Evolutionary conservation across 257 asterid genomes (phyloP).

Genomic region (Voacanga thouarsii): DNA sequence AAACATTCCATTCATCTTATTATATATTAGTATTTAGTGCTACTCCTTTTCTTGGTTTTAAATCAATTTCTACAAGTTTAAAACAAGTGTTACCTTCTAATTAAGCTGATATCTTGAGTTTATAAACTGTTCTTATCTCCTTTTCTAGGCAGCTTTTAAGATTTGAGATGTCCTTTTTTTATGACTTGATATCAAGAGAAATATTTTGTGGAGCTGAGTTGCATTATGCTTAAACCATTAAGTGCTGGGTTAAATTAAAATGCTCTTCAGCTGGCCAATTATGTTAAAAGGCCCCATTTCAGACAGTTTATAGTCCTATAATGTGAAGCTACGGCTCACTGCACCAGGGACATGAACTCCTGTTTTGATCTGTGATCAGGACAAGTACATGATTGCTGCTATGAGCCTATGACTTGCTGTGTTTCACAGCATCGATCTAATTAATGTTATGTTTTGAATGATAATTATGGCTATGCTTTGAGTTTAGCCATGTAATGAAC

Average conservation of each 20-base stretch:
- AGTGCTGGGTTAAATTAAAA: not conserved
- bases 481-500: not conserved
- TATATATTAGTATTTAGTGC: too few species aligned
- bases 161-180: not conserved
- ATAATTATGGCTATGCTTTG: not conserved
- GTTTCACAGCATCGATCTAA: not conserved
- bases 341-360: not conserved
- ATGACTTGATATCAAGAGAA: not conserved
- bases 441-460: not conserved
- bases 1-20: too few species aligned
- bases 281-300: constrained; percentile 8
- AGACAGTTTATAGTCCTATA: not conserved
- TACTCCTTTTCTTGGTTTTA: not conserved
- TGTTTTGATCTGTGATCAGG: not conserved
- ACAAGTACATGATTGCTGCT: not conserved
- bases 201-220: not conserved
- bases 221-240: constrained; percentile 2
- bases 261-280: constrained; percentile 11
- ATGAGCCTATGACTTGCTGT: not conserved
- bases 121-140: not conserved
- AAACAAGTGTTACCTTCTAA: not conserved
- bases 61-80: not conserved
- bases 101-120: not conserved
- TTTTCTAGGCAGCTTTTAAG: not conserved
- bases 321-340: not conserved